Evolutionary conservation across 176 grass and related monocot genomes (phyloP).

Genomic region (Dactylis glomerata): DNA sequence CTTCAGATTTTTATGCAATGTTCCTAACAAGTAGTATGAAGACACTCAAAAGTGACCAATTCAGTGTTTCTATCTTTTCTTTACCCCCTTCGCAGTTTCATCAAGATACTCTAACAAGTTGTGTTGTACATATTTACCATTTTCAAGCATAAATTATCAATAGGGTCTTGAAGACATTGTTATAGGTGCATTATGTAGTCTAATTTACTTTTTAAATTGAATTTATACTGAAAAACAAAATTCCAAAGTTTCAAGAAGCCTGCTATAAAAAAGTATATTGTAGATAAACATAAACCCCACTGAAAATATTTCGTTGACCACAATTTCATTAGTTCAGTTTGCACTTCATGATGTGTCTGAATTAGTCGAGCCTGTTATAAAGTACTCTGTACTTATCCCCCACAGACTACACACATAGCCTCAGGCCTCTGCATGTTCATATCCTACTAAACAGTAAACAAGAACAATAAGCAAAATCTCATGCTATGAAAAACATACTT

Average conservation of each 20-base stretch:
- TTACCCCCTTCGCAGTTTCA: neutral
- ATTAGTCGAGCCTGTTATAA: neutral
- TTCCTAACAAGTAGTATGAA: neutral
- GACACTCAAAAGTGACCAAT: neutral
- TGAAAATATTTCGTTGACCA: neutral
- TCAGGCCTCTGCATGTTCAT: neutral
- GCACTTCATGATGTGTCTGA: neutral
- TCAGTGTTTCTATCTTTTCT: neutral
- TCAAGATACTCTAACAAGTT: neutral
- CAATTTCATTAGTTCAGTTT: neutral
- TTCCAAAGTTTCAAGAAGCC: neutral
- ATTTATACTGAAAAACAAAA: neutral
- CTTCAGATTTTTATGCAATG: neutral
- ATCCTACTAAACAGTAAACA: neutral
- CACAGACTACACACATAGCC: neutral
- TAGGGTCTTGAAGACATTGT: neutral
- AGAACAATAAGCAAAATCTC: neutral
- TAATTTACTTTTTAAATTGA: neutral
- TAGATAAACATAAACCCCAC: neutral
- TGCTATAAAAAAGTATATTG: neutral
- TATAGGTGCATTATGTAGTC: neutral
- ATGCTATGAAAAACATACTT: neutral
- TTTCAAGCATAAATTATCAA: neutral
- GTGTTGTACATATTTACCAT: neutral
- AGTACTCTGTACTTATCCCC: neutral